Conservation (phyloP, 768 basidiomycete genomes). For the Russula sp. region DNA sequence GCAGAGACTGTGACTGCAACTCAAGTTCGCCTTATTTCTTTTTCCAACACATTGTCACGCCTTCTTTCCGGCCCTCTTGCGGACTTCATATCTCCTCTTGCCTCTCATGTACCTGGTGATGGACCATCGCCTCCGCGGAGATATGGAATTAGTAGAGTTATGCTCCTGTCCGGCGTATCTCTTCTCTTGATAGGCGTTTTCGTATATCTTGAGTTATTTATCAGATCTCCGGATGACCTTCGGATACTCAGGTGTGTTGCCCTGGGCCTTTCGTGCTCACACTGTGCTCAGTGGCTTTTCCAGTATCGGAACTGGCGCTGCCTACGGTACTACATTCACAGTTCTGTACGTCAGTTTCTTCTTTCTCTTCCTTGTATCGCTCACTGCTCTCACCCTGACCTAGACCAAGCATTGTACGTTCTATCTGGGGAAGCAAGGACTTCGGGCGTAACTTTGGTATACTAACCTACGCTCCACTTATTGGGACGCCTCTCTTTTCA, state of each 20-base stretch:
- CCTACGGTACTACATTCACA: constrained; percentile 67
- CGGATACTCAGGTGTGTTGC: constrained; percentile 60
- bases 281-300: constrained; percentile 9
- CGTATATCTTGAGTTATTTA: constrained; percentile 45
- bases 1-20: constrained; percentile 39
- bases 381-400: constrained; percentile 1
- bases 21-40: constrained; percentile 65
- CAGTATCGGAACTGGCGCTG: constrained; percentile 58
- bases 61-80: constrained; percentile 62
- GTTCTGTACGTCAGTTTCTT: constrained; percentile 45
- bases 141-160: constrained; percentile 52
- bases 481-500: constrained; percentile 69
- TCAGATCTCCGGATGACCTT: constrained; percentile 43
- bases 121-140: constrained; percentile 36
- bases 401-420: constrained; percentile 64
- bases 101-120: constrained; percentile 36
- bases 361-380: background rate
- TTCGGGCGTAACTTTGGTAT: constrained; percentile 73
- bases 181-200: constrained; percentile 45
- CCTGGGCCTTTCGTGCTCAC: background rate
- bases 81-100: constrained; percentile 62
- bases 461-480: constrained; percentile 65
- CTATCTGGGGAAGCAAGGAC: constrained; percentile 64
- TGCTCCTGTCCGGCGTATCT: constrained; percentile 48
- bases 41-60: constrained; percentile 66